These are phyloP conservation scores for Lasiodiplodia citricola DNA, from an alignment of 2,329 filamentous ascomycete genomes.

Conservation along the genomic window DNA sequence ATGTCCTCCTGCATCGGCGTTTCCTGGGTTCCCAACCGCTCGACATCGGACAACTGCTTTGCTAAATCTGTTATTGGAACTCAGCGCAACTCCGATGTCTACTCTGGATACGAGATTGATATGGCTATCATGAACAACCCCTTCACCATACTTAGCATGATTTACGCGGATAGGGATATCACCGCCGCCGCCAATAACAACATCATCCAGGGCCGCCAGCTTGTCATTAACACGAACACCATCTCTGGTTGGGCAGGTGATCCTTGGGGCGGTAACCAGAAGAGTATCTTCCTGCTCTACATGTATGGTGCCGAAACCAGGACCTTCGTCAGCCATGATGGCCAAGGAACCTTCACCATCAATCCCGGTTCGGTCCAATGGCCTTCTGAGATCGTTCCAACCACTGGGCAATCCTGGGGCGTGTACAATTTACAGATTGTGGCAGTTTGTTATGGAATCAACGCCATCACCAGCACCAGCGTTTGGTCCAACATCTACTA, in stretches of 20 bases:
- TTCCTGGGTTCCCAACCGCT: background rate
- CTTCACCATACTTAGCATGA: conserved; percentile 15
- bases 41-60: background rate
- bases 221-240: conserved; percentile 3
- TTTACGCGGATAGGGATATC: conserved; percentile 7
- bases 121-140: conserved; percentile 2
- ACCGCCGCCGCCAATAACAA: background rate
- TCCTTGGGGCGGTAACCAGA: background rate
- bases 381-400: background rate
- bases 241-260: background rate
- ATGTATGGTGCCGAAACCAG: conserved; percentile 17
- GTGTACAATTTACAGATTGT: conserved; percentile 1
- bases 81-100: background rate
- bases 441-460: background rate
- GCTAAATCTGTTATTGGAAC: background rate
- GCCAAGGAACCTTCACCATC: background rate
- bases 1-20: background rate
- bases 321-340: background rate
- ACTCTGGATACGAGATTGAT: background rate
- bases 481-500: conserved; percentile 2
- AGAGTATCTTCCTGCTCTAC: conserved; percentile 17
- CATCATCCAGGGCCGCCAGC: background rate
- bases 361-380: background rate
- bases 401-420: background rate
- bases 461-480: background rate